Evolutionary conservation across 192 early-diverging fungal genomes (phyloP).

Genomic region (Geranomyces michiganensis): DNA sequence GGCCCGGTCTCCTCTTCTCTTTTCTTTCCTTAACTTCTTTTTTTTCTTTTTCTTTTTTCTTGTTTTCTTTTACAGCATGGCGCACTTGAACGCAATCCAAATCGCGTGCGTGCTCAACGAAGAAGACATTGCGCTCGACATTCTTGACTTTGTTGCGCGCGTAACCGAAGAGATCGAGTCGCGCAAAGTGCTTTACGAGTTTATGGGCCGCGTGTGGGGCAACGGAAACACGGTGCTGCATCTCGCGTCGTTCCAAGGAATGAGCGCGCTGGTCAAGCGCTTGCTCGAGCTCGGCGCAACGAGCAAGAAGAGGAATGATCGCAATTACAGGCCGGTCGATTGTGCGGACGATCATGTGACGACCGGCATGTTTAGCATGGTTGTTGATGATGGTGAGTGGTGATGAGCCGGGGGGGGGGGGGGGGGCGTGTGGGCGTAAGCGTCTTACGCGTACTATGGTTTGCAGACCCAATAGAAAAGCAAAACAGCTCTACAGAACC

Average conservation of each 20-base stretch:
- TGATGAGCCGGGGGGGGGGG: background rate
- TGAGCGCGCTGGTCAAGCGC: conserved; percentile 62
- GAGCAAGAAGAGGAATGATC: conserved; percentile 58
- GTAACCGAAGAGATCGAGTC: conserved; percentile 62
- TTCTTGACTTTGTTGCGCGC: conserved; percentile 61
- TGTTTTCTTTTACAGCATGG: conserved; percentile 5
- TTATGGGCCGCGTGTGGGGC: conserved; percentile 71
- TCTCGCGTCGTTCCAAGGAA: conserved; percentile 65
- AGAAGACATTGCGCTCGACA: conserved; percentile 65
- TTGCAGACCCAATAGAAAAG: too few species aligned
- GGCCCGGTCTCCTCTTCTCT: background rate
- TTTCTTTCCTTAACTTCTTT: background rate
- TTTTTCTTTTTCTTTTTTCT: background rate
- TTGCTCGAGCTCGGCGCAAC: conserved; percentile 57
- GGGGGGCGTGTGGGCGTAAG: too few species aligned
- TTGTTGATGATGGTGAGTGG: conserved; percentile 27
- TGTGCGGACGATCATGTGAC: conserved; percentile 69
- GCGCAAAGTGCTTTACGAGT: conserved; percentile 66
- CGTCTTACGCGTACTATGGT: too few species aligned
- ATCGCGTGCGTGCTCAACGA: conserved; percentile 67
- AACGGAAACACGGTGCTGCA: conserved; percentile 69
- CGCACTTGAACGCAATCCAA: conserved; percentile 63
- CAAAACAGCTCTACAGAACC: too few species aligned
- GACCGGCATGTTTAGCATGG: conserved; percentile 42
- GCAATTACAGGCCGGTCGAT: conserved; percentile 68